Conservation (phyloP, 106 monocot genomes). For the Platanthera guangdongensis region DNA sequence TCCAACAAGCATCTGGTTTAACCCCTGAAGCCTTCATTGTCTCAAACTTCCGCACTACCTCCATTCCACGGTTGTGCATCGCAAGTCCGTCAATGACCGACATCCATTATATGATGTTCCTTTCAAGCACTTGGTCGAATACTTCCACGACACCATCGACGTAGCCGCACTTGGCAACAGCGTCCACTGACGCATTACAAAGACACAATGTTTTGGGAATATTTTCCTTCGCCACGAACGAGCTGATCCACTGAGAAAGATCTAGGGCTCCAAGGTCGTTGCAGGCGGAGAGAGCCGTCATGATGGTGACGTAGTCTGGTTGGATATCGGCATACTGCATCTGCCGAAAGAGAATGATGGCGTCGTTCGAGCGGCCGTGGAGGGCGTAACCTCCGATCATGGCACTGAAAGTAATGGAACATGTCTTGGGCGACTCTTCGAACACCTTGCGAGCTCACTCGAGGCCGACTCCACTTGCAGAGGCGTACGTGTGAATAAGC, state of each 20-base stretch:
- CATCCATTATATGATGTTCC: conserved; percentile 56
- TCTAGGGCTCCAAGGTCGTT: conserved; percentile 48
- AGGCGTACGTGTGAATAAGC: conserved; percentile 47
- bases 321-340: conserved; percentile 36
- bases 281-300: conserved; percentile 51
- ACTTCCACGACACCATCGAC: conserved; percentile 36
- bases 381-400: conserved; percentile 57
- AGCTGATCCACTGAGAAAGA: conserved; percentile 38
- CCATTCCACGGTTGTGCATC: conserved; percentile 42
- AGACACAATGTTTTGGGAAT: conserved; percentile 32
- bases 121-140: conserved; percentile 34
- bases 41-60: conserved; percentile 48
- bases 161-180: conserved; percentile 63
- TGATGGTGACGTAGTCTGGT: conserved; percentile 44
- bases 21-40: conserved; percentile 32
- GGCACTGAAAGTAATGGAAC: conserved; percentile 53
- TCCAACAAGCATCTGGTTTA: conserved; percentile 39
- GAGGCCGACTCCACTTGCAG: conserved; percentile 1
- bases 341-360: conserved; percentile 36
- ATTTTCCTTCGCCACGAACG: conserved; percentile 31
- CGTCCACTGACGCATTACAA: conserved; percentile 49
- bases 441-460: conserved; percentile 40
- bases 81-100: conserved; percentile 61
- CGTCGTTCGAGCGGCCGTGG: conserved; percentile 37
- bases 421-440: conserved; percentile 22